Evolutionary conservation across 2,329 filamentous ascomycete species (phyloP).

Genomic region (Aaosphaeria pasadenensis): DNA sequence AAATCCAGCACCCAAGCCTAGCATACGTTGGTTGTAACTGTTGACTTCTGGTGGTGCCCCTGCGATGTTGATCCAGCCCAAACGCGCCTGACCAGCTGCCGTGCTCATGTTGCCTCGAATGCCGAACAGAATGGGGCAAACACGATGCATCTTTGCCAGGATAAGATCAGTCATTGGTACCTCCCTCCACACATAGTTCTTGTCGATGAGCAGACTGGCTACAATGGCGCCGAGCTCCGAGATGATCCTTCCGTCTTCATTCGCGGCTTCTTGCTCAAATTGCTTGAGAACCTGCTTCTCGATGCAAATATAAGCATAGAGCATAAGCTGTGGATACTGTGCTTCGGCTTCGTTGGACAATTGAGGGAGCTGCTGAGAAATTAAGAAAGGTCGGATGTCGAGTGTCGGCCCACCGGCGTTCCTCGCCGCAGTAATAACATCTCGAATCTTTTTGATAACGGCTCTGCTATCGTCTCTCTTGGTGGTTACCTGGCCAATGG

Average conservation of each 20-base stretch:
- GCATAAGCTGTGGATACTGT: conserved; percentile 43
- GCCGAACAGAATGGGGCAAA: conserved; percentile 84
- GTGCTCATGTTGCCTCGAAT: conserved; percentile 74
- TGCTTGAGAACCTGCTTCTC: conserved; percentile 71
- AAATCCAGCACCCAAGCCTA: conserved; percentile 78
- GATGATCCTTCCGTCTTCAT: conserved; percentile 47
- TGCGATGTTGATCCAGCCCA: conserved; percentile 31
- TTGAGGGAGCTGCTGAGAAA: conserved; percentile 25
- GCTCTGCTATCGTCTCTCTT: conserved; percentile 23
- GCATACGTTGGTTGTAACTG: conserved; percentile 78
- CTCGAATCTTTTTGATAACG: conserved; percentile 25
- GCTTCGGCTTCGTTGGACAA: conserved; percentile 26
- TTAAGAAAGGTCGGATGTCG: conserved; percentile 36
- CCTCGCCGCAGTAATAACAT: conserved; percentile 23
- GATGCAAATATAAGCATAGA: conserved; percentile 76
- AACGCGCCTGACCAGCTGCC: conserved; percentile 29
- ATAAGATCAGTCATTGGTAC: conserved; percentile 75
- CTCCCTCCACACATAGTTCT: conserved; percentile 65
- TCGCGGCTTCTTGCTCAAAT: conserved; percentile 39
- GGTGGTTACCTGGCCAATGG: conserved; percentile 33
- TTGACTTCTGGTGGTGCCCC: conserved; percentile 62
- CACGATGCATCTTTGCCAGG: conserved; percentile 77
- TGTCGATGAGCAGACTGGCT: conserved; percentile 69
- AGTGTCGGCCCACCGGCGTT: conserved; percentile 24
- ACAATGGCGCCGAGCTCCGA: conserved; percentile 78